Evolutionary conservation across 2,329 filamentous ascomycete species (phyloP), one percentile per base, ranked within the genome.

Genomic region (Fusarium burgessii): DNA sequence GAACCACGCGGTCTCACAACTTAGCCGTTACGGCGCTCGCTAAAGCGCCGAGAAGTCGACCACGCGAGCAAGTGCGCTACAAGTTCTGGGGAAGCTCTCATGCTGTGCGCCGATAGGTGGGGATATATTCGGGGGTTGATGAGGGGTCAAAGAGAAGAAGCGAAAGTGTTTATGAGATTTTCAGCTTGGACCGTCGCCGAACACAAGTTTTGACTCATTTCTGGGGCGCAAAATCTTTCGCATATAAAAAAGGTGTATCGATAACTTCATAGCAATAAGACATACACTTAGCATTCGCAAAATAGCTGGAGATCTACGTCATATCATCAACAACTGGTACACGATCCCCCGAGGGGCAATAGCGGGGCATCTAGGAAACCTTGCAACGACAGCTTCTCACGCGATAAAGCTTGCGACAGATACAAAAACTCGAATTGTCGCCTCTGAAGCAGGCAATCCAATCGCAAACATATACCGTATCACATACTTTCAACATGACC

Each of bases 401-500:
- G 71, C 70, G 62, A 72, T 60, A 63, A 56, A 58, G 35, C 45
- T 55, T 59, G 65, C 58, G 63, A 65, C 58, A 49, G 23, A 43
- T 69, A 69, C 49, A 54, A 64, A 58, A 58, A 10, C 54, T 56
- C 46, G 33, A 27, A 27, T 25, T 41, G 23, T 40, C 47, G 36
- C 36, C 41, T 33, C 35, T 45, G 7, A 52, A 47, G 41, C 23
- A 35, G 47, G 20, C 18, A n/a, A 33, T 7, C 35, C 35, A 43
- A 49, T 41, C 54, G 45, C 50, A 60, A 56, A 33, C 17, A 29
- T 2, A 47, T 13, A 54, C 38, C 5, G 27, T 6, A 38, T 20
- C 36, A 56, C 46, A 35, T 25, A 40, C 23, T 20, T n/a, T 23
- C 64, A 73, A 35, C 36, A 82, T 91, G 89, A 83, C 87, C 36